Conservation (phyloP, 2,329 filamentous ascomycete species). For the Exophiala phaeomuriformis region DNA sequence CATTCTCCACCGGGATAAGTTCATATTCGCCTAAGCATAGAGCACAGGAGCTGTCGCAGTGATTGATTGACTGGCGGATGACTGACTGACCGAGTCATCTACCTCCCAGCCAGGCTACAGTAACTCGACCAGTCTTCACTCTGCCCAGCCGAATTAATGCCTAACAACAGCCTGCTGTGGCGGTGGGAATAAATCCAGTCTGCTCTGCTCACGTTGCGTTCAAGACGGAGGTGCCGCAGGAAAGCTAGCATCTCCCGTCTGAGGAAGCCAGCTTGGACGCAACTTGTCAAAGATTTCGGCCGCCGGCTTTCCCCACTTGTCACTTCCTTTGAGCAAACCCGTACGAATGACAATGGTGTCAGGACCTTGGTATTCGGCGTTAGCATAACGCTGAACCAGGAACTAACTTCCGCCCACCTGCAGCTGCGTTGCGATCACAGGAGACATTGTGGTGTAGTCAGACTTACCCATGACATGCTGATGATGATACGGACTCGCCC, state of each 20-base stretch:
- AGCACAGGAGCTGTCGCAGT: too few species aligned
- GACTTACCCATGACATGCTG: conserved; percentile 42
- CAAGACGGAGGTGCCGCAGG: conserved; percentile 16
- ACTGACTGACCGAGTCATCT: too few species aligned
- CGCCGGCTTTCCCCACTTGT: conserved; percentile 41
- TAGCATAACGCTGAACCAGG: background rate
- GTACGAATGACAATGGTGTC: conserved; percentile 50
- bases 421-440: too few species aligned
- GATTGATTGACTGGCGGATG: too few species aligned
- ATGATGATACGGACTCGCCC: conserved; percentile 50
- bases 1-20: too few species aligned
- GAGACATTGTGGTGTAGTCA: too few species aligned
- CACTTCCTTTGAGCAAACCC: conserved; percentile 41
- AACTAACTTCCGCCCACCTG: background rate
- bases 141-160: too few species aligned
- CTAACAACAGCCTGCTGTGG: too few species aligned
- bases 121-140: too few species aligned
- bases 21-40: too few species aligned
- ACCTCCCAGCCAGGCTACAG: too few species aligned
- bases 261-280: conserved; percentile 45
- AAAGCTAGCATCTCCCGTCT: conserved; percentile 24
- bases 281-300: conserved; percentile 52
- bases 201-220: background rate
- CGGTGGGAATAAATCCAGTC: background rate
- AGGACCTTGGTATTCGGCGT: conserved; percentile 18